These are phyloP conservation scores for Claviceps sorghi DNA, from an alignment of 2,329 filamentous ascomycete species.

Conservation along the genomic window DNA sequence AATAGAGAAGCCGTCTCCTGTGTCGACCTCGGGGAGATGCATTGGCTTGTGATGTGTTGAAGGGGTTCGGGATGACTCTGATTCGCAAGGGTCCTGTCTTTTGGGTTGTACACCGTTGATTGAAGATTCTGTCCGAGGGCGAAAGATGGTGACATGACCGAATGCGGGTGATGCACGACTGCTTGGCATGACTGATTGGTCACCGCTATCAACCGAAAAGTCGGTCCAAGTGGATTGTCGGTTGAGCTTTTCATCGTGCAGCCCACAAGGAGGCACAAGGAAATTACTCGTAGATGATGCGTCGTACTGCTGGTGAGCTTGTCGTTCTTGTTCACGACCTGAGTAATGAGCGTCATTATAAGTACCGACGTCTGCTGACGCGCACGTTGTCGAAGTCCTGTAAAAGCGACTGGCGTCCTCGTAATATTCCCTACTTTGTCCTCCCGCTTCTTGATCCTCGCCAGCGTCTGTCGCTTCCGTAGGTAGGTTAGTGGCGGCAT, in stretches of 20 bases:
- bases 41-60: constrained; percentile 17
- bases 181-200: constrained; percentile 20
- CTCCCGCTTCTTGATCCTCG: constrained; percentile 13
- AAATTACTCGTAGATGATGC: constrained; percentile 30
- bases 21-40: constrained; percentile 36
- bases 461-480: constrained; percentile 22
- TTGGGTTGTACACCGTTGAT: not conserved
- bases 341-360: constrained; percentile 15
- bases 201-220: constrained; percentile 39
- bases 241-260: constrained; percentile 32
- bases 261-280: constrained; percentile 30
- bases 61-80: constrained; percentile 15
- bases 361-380: constrained; percentile 22
- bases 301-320: constrained; percentile 6
- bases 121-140: constrained; percentile 8
- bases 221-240: constrained; percentile 48
- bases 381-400: constrained; percentile 23
- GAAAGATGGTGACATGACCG: constrained; percentile 20
- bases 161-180: constrained; percentile 14
- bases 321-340: constrained; percentile 12
- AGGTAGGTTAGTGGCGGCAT: constrained; percentile 20
- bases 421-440: constrained; percentile 15
- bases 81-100: constrained; percentile 10
- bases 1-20: constrained; percentile 34
- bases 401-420: constrained; percentile 19